Evolutionary conservation across 2,329 filamentous ascomycete species (phyloP), one percentile per base, ranked within the genome.

Genomic region (Cordyceps javanica): DNA sequence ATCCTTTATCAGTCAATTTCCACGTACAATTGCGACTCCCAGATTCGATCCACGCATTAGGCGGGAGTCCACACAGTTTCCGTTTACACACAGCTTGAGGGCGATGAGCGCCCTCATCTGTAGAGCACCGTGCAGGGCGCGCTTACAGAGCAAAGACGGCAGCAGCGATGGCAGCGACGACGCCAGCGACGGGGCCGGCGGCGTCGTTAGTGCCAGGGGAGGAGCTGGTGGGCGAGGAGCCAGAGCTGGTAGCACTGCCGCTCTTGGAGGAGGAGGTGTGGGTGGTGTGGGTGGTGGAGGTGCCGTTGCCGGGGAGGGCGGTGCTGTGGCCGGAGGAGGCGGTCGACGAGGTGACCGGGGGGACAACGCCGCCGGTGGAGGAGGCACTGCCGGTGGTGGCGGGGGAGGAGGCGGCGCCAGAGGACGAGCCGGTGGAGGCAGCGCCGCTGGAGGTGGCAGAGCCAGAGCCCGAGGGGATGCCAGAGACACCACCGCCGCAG

Each of bases 101-200:
- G n/a, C n/a, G n/a, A n/a, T n/a, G n/a, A n/a, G n/a, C n/a, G n/a
- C n/a, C n/a, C n/a, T n/a, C n/a, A n/a, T 19, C 38, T 54, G 10
- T 42, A 28, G 11, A 25, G 19, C 38, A 7, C 21, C 19, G 25
- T 34, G n/a, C 8, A 11, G 38, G 21, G 11, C 25, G 11, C 25
- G 25, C 55, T 67, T 70, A 73, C 64, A 73, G 63, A 61, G 69
- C 71, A 57, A 70, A 32, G 34, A 62, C 65, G 30, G 66, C 68
- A 30, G 67, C 70, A 38, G 71, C 23, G 16, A 70, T 55, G 44
- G 70, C 70, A 19, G 70, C 65, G 9, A 72, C 30, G 10, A 65
- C 62, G 23, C 67, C 68, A n/a, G 63, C 61, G 38, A 63, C 65
- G 36, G 66, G 67, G 41, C 60, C 69, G 34, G 42, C 51, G 13